A percentile compares a stretch with the other conserved stretches of the same genome.
phyloP scores from a whole-genome alignment of 202 grass and related monocot species.

The Bolboschoenoplectus hybrid region DNA sequence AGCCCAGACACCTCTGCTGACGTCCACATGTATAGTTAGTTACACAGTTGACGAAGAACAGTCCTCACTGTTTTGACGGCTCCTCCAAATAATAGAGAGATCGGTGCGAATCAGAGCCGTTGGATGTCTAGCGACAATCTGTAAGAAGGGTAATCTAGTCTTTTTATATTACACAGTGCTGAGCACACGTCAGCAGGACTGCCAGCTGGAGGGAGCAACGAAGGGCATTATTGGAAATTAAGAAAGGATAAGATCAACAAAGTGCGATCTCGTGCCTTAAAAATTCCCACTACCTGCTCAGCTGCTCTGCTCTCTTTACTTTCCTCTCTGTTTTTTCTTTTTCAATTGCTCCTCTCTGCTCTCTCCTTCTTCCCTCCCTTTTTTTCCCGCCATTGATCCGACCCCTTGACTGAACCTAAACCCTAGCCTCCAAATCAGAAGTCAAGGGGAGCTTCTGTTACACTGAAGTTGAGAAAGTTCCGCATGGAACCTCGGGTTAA shows the following conservation, averaged over 20 bases:
- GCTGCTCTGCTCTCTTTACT: constrained; percentile 19
- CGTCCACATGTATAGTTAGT: constrained; percentile 10
- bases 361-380: neutral
- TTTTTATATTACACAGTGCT: neutral
- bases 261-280: constrained; percentile 23
- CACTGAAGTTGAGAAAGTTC: constrained; percentile 13
- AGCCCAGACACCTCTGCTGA: neutral
- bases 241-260: constrained; percentile 33
- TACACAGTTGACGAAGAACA: constrained; percentile 27
- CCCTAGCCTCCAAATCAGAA: constrained; percentile 36
- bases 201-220: constrained; percentile 27
- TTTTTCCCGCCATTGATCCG: constrained; percentile 52
- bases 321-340: constrained; percentile 32
- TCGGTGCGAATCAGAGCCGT: neutral
- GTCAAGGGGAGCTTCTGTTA: constrained; percentile 5
- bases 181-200: neutral
- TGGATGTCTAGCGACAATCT: neutral
- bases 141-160: neutral
- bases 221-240: constrained; percentile 7
- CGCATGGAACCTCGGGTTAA: constrained; percentile 42
- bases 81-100: neutral
- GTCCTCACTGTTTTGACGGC: constrained; percentile 26
- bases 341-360: neutral
- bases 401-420: constrained; percentile 42
- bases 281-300: constrained; percentile 36